Evolutionary conservation across 2,329 filamentous ascomycete genomes (phyloP).

Genomic region (Cryphonectria nitschkei): DNA sequence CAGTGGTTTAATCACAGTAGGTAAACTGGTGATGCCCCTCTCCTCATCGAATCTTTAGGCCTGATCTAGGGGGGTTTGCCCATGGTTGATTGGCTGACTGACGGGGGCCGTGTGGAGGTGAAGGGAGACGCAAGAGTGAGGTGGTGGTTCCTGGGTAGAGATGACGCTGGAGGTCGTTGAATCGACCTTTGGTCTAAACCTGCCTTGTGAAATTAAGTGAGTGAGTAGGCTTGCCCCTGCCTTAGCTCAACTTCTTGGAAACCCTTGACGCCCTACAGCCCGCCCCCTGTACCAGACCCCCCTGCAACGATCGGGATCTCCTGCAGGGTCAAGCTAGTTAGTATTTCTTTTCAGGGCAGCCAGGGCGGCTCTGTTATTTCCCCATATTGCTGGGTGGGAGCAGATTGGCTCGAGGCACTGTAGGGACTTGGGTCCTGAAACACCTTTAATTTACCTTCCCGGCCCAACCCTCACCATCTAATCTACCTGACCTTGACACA

Average conservation of each 20-base stretch:
- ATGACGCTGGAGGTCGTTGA: background rate
- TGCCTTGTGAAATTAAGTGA: background rate
- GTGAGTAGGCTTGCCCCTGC: conserved; percentile 10
- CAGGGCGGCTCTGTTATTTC: conserved; percentile 13
- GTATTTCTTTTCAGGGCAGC: background rate
- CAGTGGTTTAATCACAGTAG: background rate
- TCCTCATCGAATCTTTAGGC: background rate
- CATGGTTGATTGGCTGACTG: background rate
- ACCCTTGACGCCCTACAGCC: conserved; percentile 1
- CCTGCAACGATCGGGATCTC: conserved; percentile 15
- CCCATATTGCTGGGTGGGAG: conserved; percentile 8
- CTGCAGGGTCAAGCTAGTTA: background rate
- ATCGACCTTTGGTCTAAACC: background rate
- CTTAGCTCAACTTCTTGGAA: conserved; percentile 2
- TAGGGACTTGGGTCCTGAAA: conserved; percentile 27
- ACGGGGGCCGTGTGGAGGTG: background rate
- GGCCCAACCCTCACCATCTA: conserved; percentile 8
- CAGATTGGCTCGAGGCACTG: background rate
- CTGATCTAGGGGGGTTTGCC: background rate
- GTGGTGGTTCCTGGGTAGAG: background rate
- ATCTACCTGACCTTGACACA: conserved; percentile 4
- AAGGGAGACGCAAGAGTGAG: too few relatives aligned
- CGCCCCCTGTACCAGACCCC: background rate
- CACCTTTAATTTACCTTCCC: conserved; percentile 23
- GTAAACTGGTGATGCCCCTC: background rate